phyloP scores from a whole-genome alignment of 129 eudicot genomes.

The Erigeron canadensis region DNA sequence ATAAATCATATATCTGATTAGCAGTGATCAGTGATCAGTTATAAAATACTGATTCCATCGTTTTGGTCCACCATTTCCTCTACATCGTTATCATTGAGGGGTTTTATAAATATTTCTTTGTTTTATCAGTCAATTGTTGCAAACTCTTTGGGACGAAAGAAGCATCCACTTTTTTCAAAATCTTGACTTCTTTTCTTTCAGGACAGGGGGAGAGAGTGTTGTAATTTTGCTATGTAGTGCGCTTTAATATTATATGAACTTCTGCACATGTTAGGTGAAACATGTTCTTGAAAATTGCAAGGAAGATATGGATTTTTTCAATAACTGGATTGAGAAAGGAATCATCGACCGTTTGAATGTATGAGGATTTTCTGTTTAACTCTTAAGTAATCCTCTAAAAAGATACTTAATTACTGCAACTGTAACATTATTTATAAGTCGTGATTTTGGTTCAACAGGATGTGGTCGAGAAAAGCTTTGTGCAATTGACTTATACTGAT shows the following conservation, averaged over 20 bases:
- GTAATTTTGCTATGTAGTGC: too few relatives aligned
- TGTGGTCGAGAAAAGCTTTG: slow-evolving; percentile 78
- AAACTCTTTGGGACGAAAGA: too few relatives aligned
- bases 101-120: too few relatives aligned
- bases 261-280: slow-evolving; percentile 56
- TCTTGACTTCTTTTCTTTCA: too few relatives aligned
- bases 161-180: too few relatives aligned
- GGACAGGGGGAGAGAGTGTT: too few relatives aligned
- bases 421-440: not conserved
- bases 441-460: slow-evolving; percentile 54
- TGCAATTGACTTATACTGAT: slow-evolving; percentile 82
- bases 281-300: slow-evolving; percentile 82
- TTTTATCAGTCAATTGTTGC: too few relatives aligned
- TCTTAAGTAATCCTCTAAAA: slow-evolving; percentile 5
- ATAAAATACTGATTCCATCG: too few relatives aligned
- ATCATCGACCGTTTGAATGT: slow-evolving; percentile 73
- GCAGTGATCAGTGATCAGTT: too few relatives aligned
- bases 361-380: slow-evolving; percentile 33
- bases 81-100: too few relatives aligned
- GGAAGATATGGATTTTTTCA: slow-evolving; percentile 97
- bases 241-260: not conserved
- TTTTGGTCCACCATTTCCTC: too few relatives aligned
- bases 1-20: too few relatives aligned
- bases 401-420: slow-evolving; percentile 5
- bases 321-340: slow-evolving; percentile 97